These are phyloP conservation scores for Saccharum officinarum DNA, from an alignment of 176 grass and related monocot species.

Conservation along the genomic window DNA sequence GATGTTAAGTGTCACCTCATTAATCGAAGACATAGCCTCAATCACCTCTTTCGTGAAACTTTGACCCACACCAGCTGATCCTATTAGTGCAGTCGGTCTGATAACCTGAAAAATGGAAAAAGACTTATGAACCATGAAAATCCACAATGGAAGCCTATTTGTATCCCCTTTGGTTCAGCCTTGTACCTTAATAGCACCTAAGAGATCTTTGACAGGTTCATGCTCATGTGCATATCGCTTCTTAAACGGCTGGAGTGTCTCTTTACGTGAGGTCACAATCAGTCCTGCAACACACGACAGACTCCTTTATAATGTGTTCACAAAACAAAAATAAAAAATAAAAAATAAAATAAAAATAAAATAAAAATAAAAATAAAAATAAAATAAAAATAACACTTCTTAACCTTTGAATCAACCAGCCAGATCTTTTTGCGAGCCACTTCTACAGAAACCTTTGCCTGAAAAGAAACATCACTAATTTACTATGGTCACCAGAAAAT, in stretches of 20 bases:
- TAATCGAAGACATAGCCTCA: constrained; percentile 74
- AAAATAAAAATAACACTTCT: background rate
- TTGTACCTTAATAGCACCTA: constrained; percentile 76
- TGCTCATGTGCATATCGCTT: constrained; percentile 90
- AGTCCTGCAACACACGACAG: constrained; percentile 51
- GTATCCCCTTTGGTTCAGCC: background rate
- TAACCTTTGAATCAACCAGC: constrained; percentile 94
- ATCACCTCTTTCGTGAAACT: constrained; percentile 86
- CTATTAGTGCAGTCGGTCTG: constrained; percentile 70
- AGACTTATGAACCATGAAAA: background rate
- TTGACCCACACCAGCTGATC: constrained; percentile 84
- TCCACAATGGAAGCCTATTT: background rate
- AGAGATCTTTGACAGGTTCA: constrained; percentile 69
- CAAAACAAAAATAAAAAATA: background rate
- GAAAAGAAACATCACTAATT: constrained; percentile 21
- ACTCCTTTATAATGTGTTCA: background rate
- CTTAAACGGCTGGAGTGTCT: constrained; percentile 79
- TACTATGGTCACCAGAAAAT: constrained; percentile 3
- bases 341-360: background rate
- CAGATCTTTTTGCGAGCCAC: constrained; percentile 89
- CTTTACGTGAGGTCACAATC: constrained; percentile 72
- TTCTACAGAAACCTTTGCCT: constrained; percentile 67
- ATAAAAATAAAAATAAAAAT: background rate
- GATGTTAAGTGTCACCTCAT: constrained; percentile 53
- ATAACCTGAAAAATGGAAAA: constrained; percentile 48